Percentiles rank a stretch among this genome's conserved stretches.
phyloP scores from a whole-genome alignment of 352 stramenopile species.

The Globisporangium megalacanthum region DNA sequence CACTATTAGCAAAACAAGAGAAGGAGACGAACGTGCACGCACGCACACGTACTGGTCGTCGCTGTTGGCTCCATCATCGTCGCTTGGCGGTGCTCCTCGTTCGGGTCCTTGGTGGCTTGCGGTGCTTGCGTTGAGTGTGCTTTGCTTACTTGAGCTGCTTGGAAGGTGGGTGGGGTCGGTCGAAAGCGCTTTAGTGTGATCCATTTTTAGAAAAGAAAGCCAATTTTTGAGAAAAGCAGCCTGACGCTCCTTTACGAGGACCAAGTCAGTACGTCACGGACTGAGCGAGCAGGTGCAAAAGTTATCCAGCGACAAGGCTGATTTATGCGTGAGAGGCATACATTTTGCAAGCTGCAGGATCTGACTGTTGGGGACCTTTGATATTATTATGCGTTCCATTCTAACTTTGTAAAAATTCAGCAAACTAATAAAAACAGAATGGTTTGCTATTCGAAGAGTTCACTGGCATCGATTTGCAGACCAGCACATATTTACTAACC shows the following conservation, averaged over 20 bases:
- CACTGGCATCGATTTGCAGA: neutral
- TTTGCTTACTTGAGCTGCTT: neutral
- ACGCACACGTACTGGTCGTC: slow-evolving; percentile 5
- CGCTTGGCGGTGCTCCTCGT: neutral
- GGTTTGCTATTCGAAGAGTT: neutral
- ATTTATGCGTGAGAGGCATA: slow-evolving; percentile 2
- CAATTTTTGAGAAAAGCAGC: neutral
- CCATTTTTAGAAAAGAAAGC: neutral
- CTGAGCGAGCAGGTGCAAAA: neutral
- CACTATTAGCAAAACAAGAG: neutral
- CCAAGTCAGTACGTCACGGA: too few relatives aligned
- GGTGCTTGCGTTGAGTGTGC: neutral
- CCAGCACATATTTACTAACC: neutral
- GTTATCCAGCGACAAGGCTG: neutral
- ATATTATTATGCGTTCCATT: neutral
- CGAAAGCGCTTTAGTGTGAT: neutral
- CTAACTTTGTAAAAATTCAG: neutral
- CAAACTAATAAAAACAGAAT: neutral
- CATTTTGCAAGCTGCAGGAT: neutral
- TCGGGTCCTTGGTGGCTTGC: neutral
- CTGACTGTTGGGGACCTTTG: neutral
- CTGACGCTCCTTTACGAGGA: neutral
- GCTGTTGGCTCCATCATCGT: slow-evolving; percentile 20
- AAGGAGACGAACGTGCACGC: neutral
- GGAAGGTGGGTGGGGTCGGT: too few relatives aligned